These are phyloP conservation scores for Corylus heterophylla DNA, from an alignment of 306 rosid genomes.

Conservation along the genomic window DNA sequence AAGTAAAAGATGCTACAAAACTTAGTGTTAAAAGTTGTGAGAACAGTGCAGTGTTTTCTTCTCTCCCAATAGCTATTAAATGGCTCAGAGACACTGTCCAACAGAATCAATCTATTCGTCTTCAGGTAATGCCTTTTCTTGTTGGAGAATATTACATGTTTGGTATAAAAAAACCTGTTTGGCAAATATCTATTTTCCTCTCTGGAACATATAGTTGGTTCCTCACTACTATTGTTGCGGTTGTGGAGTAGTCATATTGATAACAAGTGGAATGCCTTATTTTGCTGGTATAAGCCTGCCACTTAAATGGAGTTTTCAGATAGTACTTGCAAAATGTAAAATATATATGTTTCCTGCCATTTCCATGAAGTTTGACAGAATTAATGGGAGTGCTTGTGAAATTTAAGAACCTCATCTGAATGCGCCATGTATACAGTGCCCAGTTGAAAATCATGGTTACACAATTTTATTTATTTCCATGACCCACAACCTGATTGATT, in stretches of 20 bases:
- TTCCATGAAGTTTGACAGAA: background rate
- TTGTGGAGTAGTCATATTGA: background rate
- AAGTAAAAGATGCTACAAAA: slow-evolving; percentile 54
- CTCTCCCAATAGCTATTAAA: slow-evolving; percentile 74
- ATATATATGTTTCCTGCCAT: background rate
- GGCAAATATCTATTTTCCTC: background rate
- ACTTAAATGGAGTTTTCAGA: background rate
- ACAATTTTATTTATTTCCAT: background rate
- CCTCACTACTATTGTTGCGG: background rate
- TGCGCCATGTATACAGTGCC: background rate
- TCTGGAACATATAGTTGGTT: background rate
- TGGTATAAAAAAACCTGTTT: background rate
- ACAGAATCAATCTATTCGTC: slow-evolving; percentile 60
- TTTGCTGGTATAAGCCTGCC: background rate
- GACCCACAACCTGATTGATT: background rate
- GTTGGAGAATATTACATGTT: background rate
- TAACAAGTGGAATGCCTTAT: background rate
- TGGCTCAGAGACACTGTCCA: slow-evolving; percentile 77
- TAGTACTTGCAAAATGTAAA: background rate
- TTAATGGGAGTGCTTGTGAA: background rate
- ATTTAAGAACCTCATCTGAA: background rate
- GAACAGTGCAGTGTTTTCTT: slow-evolving; percentile 77
- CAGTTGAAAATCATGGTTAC: background rate
- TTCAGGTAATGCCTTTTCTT: slow-evolving; percentile 58
- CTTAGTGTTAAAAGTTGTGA: slow-evolving; percentile 52